Conservation (phyloP, 1,284 basidiomycete genomes). For the Fomitopsis schrenkii region DNA sequence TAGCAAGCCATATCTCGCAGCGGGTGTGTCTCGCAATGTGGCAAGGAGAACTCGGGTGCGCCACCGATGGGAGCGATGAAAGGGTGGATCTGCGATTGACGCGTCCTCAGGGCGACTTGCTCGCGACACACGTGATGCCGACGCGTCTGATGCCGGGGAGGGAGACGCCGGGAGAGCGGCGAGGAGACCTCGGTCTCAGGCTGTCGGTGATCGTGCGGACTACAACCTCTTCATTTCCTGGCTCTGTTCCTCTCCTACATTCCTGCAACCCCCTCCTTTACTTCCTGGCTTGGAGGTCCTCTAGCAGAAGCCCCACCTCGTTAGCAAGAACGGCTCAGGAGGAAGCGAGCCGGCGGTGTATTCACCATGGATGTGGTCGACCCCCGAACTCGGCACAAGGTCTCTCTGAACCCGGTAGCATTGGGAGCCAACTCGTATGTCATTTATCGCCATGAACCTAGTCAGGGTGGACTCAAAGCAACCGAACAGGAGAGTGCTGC, state of each 20-base stretch:
- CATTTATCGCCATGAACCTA: constrained; percentile 4
- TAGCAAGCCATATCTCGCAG: too few species aligned
- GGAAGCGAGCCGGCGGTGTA: neutral
- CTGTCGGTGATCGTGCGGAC: neutral
- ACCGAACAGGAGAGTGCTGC: constrained; percentile 38
- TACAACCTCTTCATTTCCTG: neutral
- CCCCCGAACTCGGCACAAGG: constrained; percentile 65
- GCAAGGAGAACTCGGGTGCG: too few species aligned
- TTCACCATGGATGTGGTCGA: constrained; percentile 56
- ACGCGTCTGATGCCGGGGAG: neutral
- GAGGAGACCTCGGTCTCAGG: neutral
- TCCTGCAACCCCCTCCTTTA: too few species aligned
- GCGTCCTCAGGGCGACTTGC: neutral
- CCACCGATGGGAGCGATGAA: neutral
- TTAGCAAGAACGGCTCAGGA: too few species aligned
- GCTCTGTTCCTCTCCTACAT: neutral
- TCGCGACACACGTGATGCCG: neutral
- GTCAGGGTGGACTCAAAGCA: constrained; percentile 1
- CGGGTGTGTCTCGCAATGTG: too few species aligned
- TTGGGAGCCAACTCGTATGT: constrained; percentile 54
- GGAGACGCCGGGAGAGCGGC: neutral
- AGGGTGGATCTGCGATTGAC: neutral
- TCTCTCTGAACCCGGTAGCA: constrained; percentile 50
- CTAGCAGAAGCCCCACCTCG: too few species aligned
- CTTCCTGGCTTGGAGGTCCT: neutral